Evolutionary conservation across 1,139 yeast species (phyloP).

Genomic region (Kurtzmaniella quercitrusa): DNA sequence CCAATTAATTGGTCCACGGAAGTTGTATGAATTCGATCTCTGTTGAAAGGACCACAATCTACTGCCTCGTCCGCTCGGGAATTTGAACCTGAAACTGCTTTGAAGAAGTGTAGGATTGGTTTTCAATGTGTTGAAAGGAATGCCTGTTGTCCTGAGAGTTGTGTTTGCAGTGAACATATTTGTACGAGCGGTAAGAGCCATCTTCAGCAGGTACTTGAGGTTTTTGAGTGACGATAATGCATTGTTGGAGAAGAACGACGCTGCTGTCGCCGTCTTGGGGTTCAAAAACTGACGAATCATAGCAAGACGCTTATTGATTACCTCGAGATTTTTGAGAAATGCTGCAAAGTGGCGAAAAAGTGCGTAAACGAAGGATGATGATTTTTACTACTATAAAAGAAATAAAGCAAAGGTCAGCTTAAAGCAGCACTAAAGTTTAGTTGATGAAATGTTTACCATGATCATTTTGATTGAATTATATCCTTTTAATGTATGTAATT

Average conservation of each 20-base stretch:
- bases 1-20: conserved; percentile 15
- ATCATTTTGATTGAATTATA: too few relatives aligned
- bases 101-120: background rate
- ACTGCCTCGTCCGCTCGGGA: background rate
- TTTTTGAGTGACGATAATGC: background rate
- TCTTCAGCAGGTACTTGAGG: background rate
- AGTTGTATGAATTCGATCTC: background rate
- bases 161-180: background rate
- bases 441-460: too few relatives aligned
- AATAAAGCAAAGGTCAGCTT: too few relatives aligned
- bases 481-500: background rate
- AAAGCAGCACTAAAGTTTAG: too few relatives aligned
- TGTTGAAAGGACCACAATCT: background rate
- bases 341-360: background rate
- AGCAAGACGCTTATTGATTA: background rate
- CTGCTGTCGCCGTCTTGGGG: background rate
- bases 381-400: too few relatives aligned
- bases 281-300: background rate
- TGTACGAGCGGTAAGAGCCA: background rate
- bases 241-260: background rate
- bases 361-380: too few relatives aligned
- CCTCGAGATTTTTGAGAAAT: background rate
- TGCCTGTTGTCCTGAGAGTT: background rate
- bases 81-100: background rate
- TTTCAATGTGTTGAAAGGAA: background rate